Percentiles rank a stretch among this genome's conserved stretches.
Conservation (phyloP, 805 yeast genomes). For the Candida sakaeoensis region DNA sequence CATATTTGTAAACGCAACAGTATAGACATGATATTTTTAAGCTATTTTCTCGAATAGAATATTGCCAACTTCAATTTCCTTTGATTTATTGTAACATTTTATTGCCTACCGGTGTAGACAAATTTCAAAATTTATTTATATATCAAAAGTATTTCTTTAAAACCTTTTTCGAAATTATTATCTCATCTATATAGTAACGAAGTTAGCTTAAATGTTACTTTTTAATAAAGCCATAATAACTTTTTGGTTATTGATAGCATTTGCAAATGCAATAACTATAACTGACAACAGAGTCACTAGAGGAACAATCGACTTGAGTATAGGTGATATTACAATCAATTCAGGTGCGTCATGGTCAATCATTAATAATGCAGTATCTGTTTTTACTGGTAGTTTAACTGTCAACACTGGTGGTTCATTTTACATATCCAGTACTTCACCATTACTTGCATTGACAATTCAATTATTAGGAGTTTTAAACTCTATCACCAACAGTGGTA, state of each 20-base stretch:
- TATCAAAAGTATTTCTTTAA: too few relatives aligned
- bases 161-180: neutral
- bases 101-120: too few relatives aligned
- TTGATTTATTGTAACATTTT: too few relatives aligned
- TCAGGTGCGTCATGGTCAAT: conserved; percentile 25
- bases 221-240: neutral
- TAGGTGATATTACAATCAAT: conserved; percentile 19
- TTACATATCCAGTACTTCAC: conserved; percentile 18
- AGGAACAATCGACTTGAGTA: conserved; percentile 16
- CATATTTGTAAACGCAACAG: too few relatives aligned
- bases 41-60: too few relatives aligned
- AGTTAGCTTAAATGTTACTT: neutral
- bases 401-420: conserved; percentile 21
- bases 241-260: conserved; percentile 4
- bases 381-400: conserved; percentile 20
- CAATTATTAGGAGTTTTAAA: conserved; percentile 13
- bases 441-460: conserved; percentile 12
- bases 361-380: conserved; percentile 18
- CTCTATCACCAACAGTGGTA: conserved; percentile 17
- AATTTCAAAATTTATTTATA: too few relatives aligned
- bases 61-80: too few relatives aligned
- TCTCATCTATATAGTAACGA: neutral
- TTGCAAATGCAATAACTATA: conserved; percentile 3
- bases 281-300: conserved; percentile 15
- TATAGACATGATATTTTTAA: too few relatives aligned